These are phyloP conservation scores for Trametes meyenii DNA, from an alignment of 768 basidiomycete genomes.

Conservation along the genomic window DNA sequence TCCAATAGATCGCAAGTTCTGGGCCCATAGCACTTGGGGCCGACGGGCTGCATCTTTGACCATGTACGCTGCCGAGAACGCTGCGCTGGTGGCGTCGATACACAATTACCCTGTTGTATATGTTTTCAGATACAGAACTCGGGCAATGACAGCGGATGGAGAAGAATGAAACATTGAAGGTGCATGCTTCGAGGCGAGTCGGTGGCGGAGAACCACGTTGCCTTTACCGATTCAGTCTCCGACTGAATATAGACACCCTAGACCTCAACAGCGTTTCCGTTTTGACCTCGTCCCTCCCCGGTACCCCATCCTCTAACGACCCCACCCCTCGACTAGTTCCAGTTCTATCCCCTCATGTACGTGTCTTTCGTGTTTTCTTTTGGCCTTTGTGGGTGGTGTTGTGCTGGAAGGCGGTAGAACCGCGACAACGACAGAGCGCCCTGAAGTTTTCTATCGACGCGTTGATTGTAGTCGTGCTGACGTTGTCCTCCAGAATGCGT, in stretches of 20 bases:
- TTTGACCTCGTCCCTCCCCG: constrained; percentile 31
- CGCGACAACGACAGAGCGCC: not conserved
- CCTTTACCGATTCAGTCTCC: constrained; percentile 26
- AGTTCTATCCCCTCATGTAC: constrained; percentile 33
- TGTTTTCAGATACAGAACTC: too few relatives aligned
- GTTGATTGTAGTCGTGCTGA: constrained; percentile 22
- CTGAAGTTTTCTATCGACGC: constrained; percentile 17
- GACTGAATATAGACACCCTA: constrained; percentile 26
- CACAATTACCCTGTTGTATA: too few relatives aligned
- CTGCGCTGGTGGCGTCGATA: too few relatives aligned
- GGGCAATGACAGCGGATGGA: not conserved
- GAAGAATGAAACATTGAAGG: not conserved
- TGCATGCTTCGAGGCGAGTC: constrained; percentile 3
- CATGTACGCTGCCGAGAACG: too few relatives aligned
- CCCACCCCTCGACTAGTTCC: constrained; percentile 27
- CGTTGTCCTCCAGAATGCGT: constrained; percentile 72
- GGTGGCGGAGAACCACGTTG: constrained; percentile 24
- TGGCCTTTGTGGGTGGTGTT: not conserved
- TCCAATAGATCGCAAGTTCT: too few relatives aligned
- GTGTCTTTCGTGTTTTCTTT: constrained; percentile 21
- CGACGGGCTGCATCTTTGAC: too few relatives aligned
- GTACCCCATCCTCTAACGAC: constrained; percentile 32
- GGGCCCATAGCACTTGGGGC: too few relatives aligned
- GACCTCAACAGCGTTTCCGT: constrained; percentile 28
- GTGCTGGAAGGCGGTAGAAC: not conserved